Conservation (phyloP, 2,329 filamentous ascomycete genomes). For the Fonsecaea multimorphosa region DNA sequence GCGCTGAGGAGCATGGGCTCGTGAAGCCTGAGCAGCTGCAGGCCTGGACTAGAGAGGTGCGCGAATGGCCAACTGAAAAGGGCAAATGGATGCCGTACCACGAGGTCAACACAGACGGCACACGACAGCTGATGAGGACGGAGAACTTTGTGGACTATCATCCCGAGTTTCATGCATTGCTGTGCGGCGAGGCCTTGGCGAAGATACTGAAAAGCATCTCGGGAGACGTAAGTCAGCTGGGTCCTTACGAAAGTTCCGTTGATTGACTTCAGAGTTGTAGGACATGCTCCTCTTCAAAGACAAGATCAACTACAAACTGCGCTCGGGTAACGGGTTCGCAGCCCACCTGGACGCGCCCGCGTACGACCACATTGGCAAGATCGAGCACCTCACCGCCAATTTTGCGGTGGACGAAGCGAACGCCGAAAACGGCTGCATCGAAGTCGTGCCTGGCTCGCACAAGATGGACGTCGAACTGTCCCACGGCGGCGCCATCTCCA, state of each 20-base stretch:
- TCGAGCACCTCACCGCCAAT: slow-evolving; percentile 47
- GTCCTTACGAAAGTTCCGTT: not conserved
- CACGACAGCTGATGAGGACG: slow-evolving; percentile 45
- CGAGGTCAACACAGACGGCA: slow-evolving; percentile 44
- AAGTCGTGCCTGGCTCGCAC: slow-evolving; percentile 46
- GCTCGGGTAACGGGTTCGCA: slow-evolving; percentile 45
- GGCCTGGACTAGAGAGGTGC: slow-evolving; percentile 41
- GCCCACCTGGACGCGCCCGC: slow-evolving; percentile 47
- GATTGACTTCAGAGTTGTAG: slow-evolving; percentile 21
- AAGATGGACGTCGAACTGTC: slow-evolving; percentile 45
- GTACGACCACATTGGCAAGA: slow-evolving; percentile 46
- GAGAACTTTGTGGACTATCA: slow-evolving; percentile 46
- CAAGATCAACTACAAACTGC: slow-evolving; percentile 48
- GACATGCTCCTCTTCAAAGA: slow-evolving; percentile 48
- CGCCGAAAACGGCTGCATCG: slow-evolving; percentile 44
- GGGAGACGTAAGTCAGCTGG: slow-evolving; percentile 39
- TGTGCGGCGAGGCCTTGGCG: slow-evolving; percentile 41
- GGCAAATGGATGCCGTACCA: slow-evolving; percentile 46
- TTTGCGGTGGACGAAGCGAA: slow-evolving; percentile 46
- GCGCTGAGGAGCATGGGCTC: slow-evolving; percentile 41
- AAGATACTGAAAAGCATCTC: slow-evolving; percentile 42
- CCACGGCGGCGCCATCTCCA: slow-evolving; percentile 43
- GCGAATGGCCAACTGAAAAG: slow-evolving; percentile 42
- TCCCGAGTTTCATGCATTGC: slow-evolving; percentile 39
- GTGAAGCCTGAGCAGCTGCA: slow-evolving; percentile 40